Evolutionary conservation across 1,139 yeast species (phyloP), one percentile per base, ranked within the genome.

Genomic region (Debaryomyces psychrophilus): DNA sequence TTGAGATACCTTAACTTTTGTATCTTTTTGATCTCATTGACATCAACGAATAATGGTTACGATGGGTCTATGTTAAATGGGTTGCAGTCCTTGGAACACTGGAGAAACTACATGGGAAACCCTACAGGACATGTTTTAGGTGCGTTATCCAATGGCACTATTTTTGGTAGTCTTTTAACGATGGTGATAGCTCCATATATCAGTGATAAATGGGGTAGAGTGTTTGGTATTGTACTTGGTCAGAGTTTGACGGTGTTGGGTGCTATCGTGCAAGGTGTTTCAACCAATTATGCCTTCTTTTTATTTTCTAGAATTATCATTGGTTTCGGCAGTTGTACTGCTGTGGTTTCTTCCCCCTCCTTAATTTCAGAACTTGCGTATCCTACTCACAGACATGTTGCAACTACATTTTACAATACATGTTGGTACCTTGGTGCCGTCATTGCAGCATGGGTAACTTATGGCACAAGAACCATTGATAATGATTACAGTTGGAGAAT

Each of bases 371-470:
- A 76, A 51, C 57, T 65, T 8, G 67, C 77, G 28, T 77, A 75
- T 45, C 81, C 81, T 23, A 71, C 75, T 15, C 79, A 75, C 51
- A 67, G 86, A 59, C 73, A 72, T 15, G 65, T 67, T 20, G 57
- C 68, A 28, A 77, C 83, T 23, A 65, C 78, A 22, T 60, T 70
- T 41, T 80, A 73, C 58, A 78, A 76, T 65, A 76, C 41, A 55
- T 83, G 59, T 63, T 77, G 79, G 77, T 69, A 61, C 73, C 55
- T 79, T 40, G 86, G 86, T 36, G 78, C 84, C 8, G 60, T 77
- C 31, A 55, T 81, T 41, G 84, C 85, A 6, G 79, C 86, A 2
- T 73, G 82, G 77, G 69, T 76, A 31, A 71, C 81, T 2, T 77
- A 68, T 50, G 83, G 82, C 43, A 70, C 81, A 12, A 65, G 71